Evolutionary conservation across 2,329 filamentous ascomycete species (phyloP).

Genomic region (Colletotrichum musae): DNA sequence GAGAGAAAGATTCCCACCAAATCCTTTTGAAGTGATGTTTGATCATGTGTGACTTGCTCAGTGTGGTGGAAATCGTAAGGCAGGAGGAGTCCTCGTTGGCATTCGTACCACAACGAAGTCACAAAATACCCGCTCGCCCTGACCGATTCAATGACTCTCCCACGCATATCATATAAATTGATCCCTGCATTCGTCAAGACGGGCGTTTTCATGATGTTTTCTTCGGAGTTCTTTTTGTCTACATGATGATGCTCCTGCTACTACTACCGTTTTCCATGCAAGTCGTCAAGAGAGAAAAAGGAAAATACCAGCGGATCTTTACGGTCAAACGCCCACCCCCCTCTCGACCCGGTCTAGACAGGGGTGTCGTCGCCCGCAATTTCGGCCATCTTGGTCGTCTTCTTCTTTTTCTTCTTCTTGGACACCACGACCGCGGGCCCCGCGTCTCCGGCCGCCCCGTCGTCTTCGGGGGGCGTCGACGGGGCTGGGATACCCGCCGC

Average conservation of each 20-base stretch:
- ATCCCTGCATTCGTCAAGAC: too few species aligned
- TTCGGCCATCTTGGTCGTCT: constrained; percentile 44
- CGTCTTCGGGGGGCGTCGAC: not conserved
- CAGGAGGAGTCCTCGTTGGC: too few species aligned
- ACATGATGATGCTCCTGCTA: constrained; percentile 7
- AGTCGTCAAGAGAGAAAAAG: not conserved
- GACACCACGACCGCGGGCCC: constrained; percentile 48
- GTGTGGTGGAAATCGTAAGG: too few species aligned
- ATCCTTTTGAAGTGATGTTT: not conserved
- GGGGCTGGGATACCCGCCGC: constrained; percentile 10
- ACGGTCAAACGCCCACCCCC: not conserved
- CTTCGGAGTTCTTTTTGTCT: constrained; percentile 7
- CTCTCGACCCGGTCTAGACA: not conserved
- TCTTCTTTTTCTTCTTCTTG: constrained; percentile 59
- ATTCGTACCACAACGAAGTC: too few species aligned
- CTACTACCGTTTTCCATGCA: too few species aligned
- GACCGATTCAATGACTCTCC: too few species aligned
- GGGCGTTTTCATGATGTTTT: too few species aligned
- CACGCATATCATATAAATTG: too few species aligned
- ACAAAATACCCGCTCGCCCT: too few species aligned
- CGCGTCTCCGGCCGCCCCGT: constrained; percentile 2
- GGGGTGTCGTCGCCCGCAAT: constrained; percentile 32
- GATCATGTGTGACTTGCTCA: too few species aligned
- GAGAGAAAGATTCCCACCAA: not conserved
- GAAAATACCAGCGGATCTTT: not conserved